These are phyloP conservation scores for Pelargonium cotyledonis DNA, from an alignment of 441 rosid genomes.

Conservation along the genomic window DNA sequence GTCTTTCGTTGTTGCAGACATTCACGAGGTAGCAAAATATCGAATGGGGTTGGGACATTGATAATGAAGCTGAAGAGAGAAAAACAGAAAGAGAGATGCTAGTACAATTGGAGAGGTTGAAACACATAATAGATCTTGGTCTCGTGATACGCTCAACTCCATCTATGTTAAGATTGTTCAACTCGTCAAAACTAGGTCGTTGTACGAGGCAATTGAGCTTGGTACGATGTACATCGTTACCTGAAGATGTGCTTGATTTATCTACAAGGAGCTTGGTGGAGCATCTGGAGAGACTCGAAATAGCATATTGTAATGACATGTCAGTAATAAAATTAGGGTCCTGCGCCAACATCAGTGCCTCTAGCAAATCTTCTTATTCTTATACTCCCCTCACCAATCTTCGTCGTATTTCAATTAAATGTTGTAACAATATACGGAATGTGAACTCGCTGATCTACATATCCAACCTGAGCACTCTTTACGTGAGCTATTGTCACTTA, in stretches of 20 bases:
- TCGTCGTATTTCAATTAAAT: no score
- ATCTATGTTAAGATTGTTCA: neutral
- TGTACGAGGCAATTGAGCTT: neutral
- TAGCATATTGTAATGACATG: neutral
- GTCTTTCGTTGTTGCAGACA: neutral
- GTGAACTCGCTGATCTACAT: neutral
- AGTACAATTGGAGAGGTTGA: neutral
- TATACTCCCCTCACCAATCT: neutral
- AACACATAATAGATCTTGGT: constrained; percentile 1
- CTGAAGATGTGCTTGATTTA: neutral
- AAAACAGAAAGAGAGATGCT: neutral
- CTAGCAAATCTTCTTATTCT: no score
- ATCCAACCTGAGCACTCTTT: neutral
- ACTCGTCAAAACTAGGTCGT: neutral
- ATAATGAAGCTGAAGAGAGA: neutral
- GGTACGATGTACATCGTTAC: neutral
- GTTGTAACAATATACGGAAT: no score
- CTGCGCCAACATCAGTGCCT: no score
- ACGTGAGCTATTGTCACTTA: neutral
- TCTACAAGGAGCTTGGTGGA: neutral
- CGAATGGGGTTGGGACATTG: no score
- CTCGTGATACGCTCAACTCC: neutral
- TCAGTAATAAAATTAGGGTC: no score
- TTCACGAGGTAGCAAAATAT: neutral
- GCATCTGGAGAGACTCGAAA: neutral